Evolutionary conservation across 2,329 filamentous ascomycete species (phyloP).

Genomic region (Beauveria varroae): DNA sequence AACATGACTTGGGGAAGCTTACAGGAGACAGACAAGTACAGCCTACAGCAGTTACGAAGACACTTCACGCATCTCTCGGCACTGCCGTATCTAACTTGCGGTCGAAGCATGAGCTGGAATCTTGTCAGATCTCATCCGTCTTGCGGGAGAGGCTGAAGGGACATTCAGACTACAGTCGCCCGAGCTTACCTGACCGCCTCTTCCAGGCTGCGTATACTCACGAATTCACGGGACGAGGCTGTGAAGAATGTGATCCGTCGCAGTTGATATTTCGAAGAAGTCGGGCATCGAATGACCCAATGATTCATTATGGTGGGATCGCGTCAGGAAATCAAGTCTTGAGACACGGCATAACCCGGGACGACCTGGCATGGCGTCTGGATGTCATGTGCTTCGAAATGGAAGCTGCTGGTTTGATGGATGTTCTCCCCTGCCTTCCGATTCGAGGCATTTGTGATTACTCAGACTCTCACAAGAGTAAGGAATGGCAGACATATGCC

Average conservation of each 20-base stretch:
- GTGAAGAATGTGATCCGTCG: no score
- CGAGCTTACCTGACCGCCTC: no score
- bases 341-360: not conserved
- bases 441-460: slow-evolving; percentile 24
- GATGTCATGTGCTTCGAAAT: not conserved
- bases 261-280: no score
- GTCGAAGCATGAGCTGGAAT: no score
- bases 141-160: no score
- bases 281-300: not conserved
- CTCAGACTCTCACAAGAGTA: slow-evolving; percentile 20
- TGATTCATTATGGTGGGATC: not conserved
- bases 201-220: no score
- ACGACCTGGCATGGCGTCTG: not conserved
- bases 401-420: not conserved
- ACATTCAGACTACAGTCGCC: no score
- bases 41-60: not conserved
- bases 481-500: slow-evolving; percentile 17
- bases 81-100: no score
- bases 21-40: no score
- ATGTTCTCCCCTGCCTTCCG: slow-evolving; percentile 11
- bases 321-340: not conserved
- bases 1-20: not conserved
- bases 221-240: not conserved
- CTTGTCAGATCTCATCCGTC: no score
- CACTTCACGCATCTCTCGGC: not conserved